Evolutionary conservation across 192 early-diverging fungal genomes (phyloP), one percentile per base, ranked within the genome.

Genomic region (Podila clonocystis): DNA sequence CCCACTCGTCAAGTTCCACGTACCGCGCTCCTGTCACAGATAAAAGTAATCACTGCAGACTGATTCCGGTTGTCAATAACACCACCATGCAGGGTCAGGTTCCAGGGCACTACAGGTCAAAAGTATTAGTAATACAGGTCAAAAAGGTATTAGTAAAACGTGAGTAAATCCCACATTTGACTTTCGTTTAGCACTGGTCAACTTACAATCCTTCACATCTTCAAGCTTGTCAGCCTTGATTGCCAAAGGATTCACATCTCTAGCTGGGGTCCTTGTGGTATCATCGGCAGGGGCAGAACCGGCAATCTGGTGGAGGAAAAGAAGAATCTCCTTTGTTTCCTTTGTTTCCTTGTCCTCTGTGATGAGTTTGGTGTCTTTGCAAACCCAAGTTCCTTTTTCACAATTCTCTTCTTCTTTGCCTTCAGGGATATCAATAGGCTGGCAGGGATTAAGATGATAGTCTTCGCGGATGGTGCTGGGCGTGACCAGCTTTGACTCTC

Each of bases 391-490:
- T 28, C 67, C 71, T 2, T 65, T 45, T 24, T 57, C 13, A 34
- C 77, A 80, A 26, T 73, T 60, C 0, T 52, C 17, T 4, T 64
- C 60, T 19, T 49, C 66, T 49, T 73, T 31, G 30, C 70, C 77
- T 6, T 80, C 77, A 26, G 77, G 77, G 15, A 80, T 30, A 4
- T 38, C 48, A 45, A 80, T 68, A 9, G 77, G 70, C 24, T 80
- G 70, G 67, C 77, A 80, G 4, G 77, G 77, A 41, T 80, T 80
- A 20, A 80, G n/a, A 17, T 50, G n/a, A 59, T 80, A 80, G 36
- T 80, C 70, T 13, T 57, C 20, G 17, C 70, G 77, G 48, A 69
- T 38, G 20, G 57, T 80, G 58, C 48, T 65, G 3, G 77, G 77
- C 49, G 64, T 45, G 7, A 48, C 60, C 11, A 26, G 48, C 19